A percentile compares a stretch with the other conserved stretches of the same genome.
Evolutionary conservation across 768 basidiomycete genomes (phyloP).

Genomic region (Rhodosporidiobolus odoratus): DNA sequence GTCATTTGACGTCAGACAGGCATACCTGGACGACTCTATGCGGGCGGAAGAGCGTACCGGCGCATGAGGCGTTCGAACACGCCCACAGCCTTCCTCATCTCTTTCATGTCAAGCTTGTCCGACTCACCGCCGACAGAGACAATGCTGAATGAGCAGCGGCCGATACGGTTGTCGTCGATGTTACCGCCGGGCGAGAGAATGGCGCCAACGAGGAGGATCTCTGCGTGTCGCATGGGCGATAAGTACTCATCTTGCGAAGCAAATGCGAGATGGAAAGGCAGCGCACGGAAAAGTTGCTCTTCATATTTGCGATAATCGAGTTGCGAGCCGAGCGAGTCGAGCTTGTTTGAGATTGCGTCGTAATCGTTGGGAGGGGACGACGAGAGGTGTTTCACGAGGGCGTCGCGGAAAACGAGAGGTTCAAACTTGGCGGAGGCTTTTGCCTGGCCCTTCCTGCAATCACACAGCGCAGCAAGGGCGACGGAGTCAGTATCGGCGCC

Average conservation of each 20-base stretch:
- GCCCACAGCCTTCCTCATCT: slow-evolving; percentile 88
- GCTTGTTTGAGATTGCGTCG: slow-evolving; percentile 71
- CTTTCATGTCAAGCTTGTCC: slow-evolving; percentile 69
- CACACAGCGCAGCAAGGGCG: background rate
- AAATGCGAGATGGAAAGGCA: background rate
- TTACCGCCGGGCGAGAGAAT: slow-evolving; percentile 92
- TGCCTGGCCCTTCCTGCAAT: slow-evolving; percentile 30
- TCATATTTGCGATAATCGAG: slow-evolving; percentile 97
- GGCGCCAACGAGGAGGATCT: slow-evolving; percentile 89
- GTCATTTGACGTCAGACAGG: background rate
- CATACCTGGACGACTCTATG: background rate
- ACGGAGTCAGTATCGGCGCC: background rate
- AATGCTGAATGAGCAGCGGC: slow-evolving; percentile 8
- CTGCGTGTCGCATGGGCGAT: background rate
- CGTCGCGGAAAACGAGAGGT: slow-evolving; percentile 65
- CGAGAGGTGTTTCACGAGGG: slow-evolving; percentile 84
- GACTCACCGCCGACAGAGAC: slow-evolving; percentile 58
- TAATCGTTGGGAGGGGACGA: slow-evolving; percentile 71
- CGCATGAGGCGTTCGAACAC: slow-evolving; percentile 93
- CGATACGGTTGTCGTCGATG: slow-evolving; percentile 67
- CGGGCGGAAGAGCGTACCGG: slow-evolving; percentile 54
- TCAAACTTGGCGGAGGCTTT: slow-evolving; percentile 41
- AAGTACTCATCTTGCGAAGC: background rate
- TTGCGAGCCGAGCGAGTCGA: slow-evolving; percentile 83
- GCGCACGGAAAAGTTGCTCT: slow-evolving; percentile 74